Percentiles rank a stretch among this genome's conserved stretches.
phyloP scores from a whole-genome alignment of 1,284 basidiomycete genomes.

The Agaricales sp. region DNA sequence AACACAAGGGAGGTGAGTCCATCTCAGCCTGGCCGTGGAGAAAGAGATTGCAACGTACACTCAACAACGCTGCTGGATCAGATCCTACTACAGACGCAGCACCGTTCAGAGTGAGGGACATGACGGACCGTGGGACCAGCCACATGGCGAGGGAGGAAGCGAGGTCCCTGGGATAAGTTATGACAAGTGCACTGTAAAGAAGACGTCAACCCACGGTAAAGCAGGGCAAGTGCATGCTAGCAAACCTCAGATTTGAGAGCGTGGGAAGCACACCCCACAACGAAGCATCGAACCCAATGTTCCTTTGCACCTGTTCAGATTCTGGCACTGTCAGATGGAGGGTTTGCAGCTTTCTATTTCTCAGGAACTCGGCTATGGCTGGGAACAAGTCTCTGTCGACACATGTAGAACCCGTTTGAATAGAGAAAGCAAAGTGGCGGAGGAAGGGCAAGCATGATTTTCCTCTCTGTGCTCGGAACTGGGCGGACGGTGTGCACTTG shows the following conservation, averaged over 20 bases:
- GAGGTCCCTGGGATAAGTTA: slow-evolving; percentile 54
- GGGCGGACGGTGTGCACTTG: slow-evolving; percentile 33
- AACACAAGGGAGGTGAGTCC: slow-evolving; percentile 1
- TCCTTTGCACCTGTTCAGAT: slow-evolving; percentile 32
- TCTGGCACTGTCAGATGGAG: slow-evolving; percentile 42
- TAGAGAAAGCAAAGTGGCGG: slow-evolving; percentile 47
- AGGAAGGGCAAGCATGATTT: slow-evolving; percentile 43
- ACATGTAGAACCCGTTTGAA: slow-evolving; percentile 30
- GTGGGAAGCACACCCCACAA: slow-evolving; percentile 63
- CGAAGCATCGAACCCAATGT: slow-evolving; percentile 54
- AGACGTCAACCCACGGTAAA: neutral
- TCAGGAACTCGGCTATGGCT: slow-evolving; percentile 54
- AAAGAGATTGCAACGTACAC: slow-evolving; percentile 16
- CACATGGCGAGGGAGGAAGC: slow-evolving; percentile 54
- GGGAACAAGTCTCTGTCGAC: slow-evolving; percentile 57
- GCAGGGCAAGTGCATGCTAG: neutral
- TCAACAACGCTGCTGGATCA: slow-evolving; percentile 27
- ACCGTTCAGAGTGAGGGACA: slow-evolving; percentile 39
- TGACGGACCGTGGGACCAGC: slow-evolving; percentile 51
- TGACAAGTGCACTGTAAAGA: slow-evolving; percentile 26
- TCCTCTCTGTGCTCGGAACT: slow-evolving; percentile 33
- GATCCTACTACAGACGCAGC: slow-evolving; percentile 22
- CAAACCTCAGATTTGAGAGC: slow-evolving; percentile 33
- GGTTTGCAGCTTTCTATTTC: slow-evolving; percentile 41
- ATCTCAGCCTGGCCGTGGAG: neutral